Base-by-base conservation (phyloP, 495 filamentous ascomycete genomes). In the Neurospora sublineolata region DNA sequence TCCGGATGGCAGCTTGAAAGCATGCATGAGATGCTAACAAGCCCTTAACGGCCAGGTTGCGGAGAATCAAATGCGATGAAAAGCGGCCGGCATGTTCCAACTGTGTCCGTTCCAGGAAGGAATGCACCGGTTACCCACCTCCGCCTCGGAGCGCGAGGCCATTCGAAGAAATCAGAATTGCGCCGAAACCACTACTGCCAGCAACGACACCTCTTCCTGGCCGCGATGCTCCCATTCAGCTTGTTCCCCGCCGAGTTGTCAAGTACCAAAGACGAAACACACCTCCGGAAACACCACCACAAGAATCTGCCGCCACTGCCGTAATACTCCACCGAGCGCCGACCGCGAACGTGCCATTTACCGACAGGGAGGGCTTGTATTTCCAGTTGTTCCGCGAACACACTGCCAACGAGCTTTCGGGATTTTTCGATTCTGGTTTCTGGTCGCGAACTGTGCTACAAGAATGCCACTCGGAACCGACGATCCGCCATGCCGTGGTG, bases 61-160 rank as follows among this genome's bases (percentile, higher is more conserved):
- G 89, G 52, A 84, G 85, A 73, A 88, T 91, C 37, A 90, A 91
- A 80, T 91, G 89, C 79, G 89, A 88, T 78, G 89, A 91, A 77
- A 82, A 81, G 71, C 87, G 86, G 69, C 89, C 89, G 4, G 73
- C 76, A 4, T 91, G 89, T 75, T 79, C 79, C 39, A 86, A 87
- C 44, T 91, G 89, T 73, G 77, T 86, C 20, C 80, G 82, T 30
- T 85, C 84, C 10, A 84, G 80, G 70, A 84, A 83, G 72, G 68
- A 72, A 23, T 88, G 86, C 75, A 77, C 78, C 37, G 86, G 86
- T 71, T 88, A 87, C 71, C 85, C 85, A 18, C 82, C 85, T 6
- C 84, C 84, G 70, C 77, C 80, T 30, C 79, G 83, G 70, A 80
- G 78, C 69, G 76, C 81, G 16, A 77, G 80, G 52, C 78, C 79